Evolutionary conservation across 768 basidiomycete genomes (phyloP), one percentile per base, ranked within the genome.

Genomic region (Mycena filopes): DNA sequence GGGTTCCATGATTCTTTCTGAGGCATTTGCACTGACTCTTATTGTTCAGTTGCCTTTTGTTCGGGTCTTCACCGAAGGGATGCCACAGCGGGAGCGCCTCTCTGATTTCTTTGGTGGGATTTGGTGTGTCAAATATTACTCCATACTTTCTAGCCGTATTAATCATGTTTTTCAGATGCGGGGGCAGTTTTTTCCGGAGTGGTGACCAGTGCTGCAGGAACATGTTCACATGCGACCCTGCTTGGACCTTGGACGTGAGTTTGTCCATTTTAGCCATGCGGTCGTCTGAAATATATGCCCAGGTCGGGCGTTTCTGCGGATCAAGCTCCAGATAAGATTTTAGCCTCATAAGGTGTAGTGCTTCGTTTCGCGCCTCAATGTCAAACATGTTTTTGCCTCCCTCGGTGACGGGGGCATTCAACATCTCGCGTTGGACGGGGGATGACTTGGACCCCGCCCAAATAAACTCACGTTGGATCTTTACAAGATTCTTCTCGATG

Each of bases 221-320:
- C 1, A 16, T 40, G 26, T 54, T 54, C 15, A 54, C 29, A 33
- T 54, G 26, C 9, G 42, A 20, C 20, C n/a, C 42, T 10, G 5
- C 5, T 6, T 46, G 5, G 2, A 46, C 45, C 13, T 26, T 26
- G 6, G 45, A 25, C 23, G 15, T 25, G 10, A 25, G 23, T 2
- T 15, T 21, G 25, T 25, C 9, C n/a, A 43, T 29, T 11, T 46
- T 29, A 0, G 64, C 65, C 10, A 78, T 60, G 0, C 75, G 26
- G 3, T 47, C 67, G 60, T 81, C 77, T n/a, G 76, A 73, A 0
- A 79, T 36, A 4, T 23, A 18, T 1, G 73, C 68, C 79, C 79
- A 80, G 12, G 60, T 12, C 15, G 78, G 74, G 3, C 75, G 43
- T 0, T 68, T 28, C 0, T 49, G 13, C 5, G 54, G 33, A 2